Evolutionary conservation across 2,329 filamentous ascomycete species (phyloP).

Genomic region (Xenosphaeropsis pyriputrescens): DNA sequence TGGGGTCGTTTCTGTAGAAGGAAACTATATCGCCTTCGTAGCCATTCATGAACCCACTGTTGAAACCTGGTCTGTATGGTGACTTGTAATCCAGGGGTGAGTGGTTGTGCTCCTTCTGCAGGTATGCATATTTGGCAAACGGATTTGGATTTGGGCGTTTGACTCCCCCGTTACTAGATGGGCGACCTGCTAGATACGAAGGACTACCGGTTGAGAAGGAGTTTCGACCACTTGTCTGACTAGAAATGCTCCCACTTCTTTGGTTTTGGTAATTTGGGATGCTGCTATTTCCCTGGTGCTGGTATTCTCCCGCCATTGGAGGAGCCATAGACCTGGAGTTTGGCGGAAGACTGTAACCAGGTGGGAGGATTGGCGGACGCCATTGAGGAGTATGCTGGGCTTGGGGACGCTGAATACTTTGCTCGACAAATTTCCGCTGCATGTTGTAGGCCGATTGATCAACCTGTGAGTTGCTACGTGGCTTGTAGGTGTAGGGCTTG

Average conservation of each 20-base stretch:
- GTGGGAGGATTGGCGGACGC: background rate
- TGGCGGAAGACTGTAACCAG: background rate
- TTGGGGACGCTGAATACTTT: conserved; percentile 7
- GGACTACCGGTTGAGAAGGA: conserved; percentile 3
- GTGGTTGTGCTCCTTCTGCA: conserved; percentile 45
- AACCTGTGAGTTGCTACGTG: conserved; percentile 15
- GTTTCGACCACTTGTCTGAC: conserved; percentile 12
- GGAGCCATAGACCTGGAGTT: background rate
- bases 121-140: conserved; percentile 28
- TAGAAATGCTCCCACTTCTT: background rate
- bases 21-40: conserved; percentile 30
- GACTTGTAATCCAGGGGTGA: conserved; percentile 40
- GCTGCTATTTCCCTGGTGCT: background rate
- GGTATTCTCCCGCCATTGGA: background rate
- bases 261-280: conserved; percentile 4
- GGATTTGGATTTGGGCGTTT: conserved; percentile 7
- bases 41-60: conserved; percentile 44
- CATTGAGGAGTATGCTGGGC: conserved; percentile 16
- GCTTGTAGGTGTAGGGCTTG: conserved; percentile 40
- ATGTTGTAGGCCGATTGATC: conserved; percentile 17
- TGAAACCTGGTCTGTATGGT: conserved; percentile 34
- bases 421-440: conserved; percentile 18
- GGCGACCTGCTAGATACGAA: background rate
- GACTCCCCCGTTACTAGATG: background rate
- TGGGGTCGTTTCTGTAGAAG: conserved; percentile 5